Base-by-base conservation (phyloP, 2,329 filamentous ascomycete species). In the Colletotrichum tropicicola region DNA sequence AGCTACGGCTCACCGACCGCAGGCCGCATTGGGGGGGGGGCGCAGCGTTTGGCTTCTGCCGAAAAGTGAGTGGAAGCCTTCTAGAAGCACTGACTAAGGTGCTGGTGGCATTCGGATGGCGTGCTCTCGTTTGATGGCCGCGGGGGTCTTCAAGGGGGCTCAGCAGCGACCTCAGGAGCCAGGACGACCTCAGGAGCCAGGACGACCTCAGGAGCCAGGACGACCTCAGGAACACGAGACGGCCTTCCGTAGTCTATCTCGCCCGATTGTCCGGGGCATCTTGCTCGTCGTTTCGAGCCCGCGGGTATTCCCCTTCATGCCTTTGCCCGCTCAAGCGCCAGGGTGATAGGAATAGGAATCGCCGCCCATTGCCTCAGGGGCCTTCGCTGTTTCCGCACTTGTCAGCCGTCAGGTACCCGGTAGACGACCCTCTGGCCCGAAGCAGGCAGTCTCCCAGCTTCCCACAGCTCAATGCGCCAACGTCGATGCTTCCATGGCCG, bases 1-100 rank as follows among this genome's bases (percentile, higher is more conserved):
- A 49, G 48, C 56, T 53, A 48, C 48, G 48, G 60, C 43, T 47
- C 60, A 47, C 60, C 60, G 45, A 53, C n/a, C 44, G 41, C 41
- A 48, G 47, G 37, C 35, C n/a, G 17, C 41, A 55, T 60, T 28
- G 49, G 41, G 32, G 25, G 17, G n/a, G n/a, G n/a, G n/a, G n/a
- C n/a, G n/a, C n/a, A n/a, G n/a, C n/a, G n/a, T n/a, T n/a, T n/a
- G n/a, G n/a, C 4, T 30, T 32, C n/a, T 21, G 32, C 17, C 48
- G 23, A 32, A 39, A 8, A 12, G 9, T 37, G 19, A 23, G 25
- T 65, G 19, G 62, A 63, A 65, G 45, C 51, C 23, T 63, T 65
- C 62, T 63, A 63, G 62, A 65, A 65, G 51, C 30, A 51, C 25
- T 54, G 45, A 28, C 43, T 25, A 28, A 37, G 19, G 41, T 12